These are phyloP conservation scores for Chondrus crispus DNA, from an alignment of 23 red algal genomes.

Conservation along the genomic window DNA sequence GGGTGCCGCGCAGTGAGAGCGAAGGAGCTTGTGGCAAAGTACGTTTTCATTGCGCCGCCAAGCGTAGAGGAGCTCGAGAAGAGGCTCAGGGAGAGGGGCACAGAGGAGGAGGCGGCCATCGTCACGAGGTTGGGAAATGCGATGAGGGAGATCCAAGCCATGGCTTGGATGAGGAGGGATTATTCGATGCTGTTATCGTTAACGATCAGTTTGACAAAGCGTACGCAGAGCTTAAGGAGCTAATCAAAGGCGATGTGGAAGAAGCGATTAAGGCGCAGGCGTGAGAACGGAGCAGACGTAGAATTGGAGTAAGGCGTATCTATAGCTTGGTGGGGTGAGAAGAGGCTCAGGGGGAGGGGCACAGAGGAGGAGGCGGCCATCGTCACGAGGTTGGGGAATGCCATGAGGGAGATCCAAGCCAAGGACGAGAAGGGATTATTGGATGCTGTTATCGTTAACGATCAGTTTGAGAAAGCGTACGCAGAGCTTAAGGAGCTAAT, in stretches of 20 bases:
- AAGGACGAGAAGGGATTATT: conserved; percentile 76
- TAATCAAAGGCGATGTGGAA: conserved; percentile 41
- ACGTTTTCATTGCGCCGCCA: conserved; percentile 92
- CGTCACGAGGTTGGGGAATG: conserved; percentile 55
- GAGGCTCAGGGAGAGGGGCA: conserved; percentile 77
- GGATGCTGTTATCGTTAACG: conserved; percentile 84
- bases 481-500: conserved; percentile 54
- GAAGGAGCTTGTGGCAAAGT: conserved; percentile 60
- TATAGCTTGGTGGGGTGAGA: no score
- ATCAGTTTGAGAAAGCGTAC: conserved; percentile 71
- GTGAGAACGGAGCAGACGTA: no score
- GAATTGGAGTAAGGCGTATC: no score
- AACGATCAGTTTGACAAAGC: conserved; percentile 81
- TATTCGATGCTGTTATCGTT: conserved; percentile 87
- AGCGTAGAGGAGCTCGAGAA: conserved; percentile 75
- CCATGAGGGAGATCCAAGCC: conserved; percentile 78
- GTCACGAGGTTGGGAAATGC: conserved; percentile 64
- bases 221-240: conserved; percentile 57
- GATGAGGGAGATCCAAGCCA: conserved; percentile 74
- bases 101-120: conserved; percentile 76
- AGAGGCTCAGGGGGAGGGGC: conserved; percentile 73
- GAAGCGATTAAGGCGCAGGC: conserved; percentile 10
- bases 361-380: conserved; percentile 83
- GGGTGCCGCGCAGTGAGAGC: conserved; percentile 83
- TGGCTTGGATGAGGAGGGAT: conserved; percentile 58